Conservation (phyloP, 106 monocot species). For the Platanthera guangdongensis region DNA sequence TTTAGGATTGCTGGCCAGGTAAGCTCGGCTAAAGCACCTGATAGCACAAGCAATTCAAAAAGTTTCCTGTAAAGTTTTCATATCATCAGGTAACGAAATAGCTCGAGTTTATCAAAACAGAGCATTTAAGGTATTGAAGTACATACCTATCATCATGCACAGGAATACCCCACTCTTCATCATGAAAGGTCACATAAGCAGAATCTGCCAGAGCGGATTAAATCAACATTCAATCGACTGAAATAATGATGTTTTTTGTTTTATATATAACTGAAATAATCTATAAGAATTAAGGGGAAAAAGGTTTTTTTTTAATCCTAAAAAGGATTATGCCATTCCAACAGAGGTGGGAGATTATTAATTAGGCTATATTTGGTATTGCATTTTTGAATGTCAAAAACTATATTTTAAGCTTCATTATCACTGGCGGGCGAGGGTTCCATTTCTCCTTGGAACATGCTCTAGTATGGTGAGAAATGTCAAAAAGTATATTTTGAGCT, state of each 20-base stretch:
- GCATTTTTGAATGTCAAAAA: too few relatives aligned
- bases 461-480: too few relatives aligned
- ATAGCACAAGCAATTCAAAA: slow-evolving; percentile 26
- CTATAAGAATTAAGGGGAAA: too few relatives aligned
- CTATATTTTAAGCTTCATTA: too few relatives aligned
- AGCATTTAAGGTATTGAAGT: neutral
- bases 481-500: too few relatives aligned
- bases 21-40: slow-evolving; percentile 12
- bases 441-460: too few relatives aligned
- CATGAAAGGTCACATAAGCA: slow-evolving; percentile 51
- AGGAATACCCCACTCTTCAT: slow-evolving; percentile 76
- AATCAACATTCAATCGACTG: neutral
- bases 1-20: slow-evolving; percentile 13
- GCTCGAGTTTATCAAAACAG: neutral
- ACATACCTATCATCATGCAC: slow-evolving; percentile 50
- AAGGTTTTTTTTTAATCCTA: too few relatives aligned
- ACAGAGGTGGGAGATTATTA: neutral
- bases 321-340: neutral
- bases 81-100: neutral
- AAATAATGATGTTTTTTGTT: neutral
- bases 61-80: slow-evolving; percentile 13
- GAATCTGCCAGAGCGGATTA: neutral
- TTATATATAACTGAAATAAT: neutral
- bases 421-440: too few relatives aligned
- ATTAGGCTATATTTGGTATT: too few relatives aligned